These are phyloP conservation scores for Malus domestica DNA, from an alignment of 306 rosid genomes.

Conservation along the genomic window ASM211411v1 NC_041799.1:28563501-28564000, in stretches of 20 bases:
- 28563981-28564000: too few species aligned
- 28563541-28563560: not conserved
- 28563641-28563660: not conserved
- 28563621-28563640: not conserved
- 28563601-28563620: not conserved
- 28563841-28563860: too few species aligned
- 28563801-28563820: not conserved
- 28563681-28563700: conserved; percentile 38
- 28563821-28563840: too few species aligned
- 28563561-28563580: not conserved
- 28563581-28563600: not conserved
- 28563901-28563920: too few species aligned
- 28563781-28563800: not conserved
- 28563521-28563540: conserved; percentile 4
- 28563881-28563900: too few species aligned
- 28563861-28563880: too few species aligned
- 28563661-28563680: conserved; percentile 6
- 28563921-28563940: too few species aligned
- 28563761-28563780: not conserved
- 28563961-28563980: too few species aligned
- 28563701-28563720: conserved; percentile 16
- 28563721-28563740: conserved; percentile 23
- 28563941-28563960: too few species aligned
- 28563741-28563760: not conserved
- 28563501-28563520: not conserved